These are phyloP conservation scores for Scutellaria minor DNA, from an alignment of 257 asterid genomes.

Conservation along the genomic window DNA sequence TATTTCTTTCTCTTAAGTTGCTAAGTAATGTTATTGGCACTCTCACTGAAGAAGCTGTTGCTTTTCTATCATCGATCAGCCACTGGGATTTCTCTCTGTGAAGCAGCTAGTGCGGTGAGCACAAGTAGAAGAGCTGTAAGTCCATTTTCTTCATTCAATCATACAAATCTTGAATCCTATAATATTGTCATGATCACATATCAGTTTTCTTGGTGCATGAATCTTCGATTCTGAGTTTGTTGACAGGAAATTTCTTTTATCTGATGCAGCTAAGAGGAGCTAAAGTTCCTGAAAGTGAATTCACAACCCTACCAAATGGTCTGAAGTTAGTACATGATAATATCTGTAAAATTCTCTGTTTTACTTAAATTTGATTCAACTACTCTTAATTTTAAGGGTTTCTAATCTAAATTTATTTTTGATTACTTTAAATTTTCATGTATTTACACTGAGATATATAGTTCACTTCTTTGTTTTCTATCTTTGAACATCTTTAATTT, in stretches of 20 bases:
- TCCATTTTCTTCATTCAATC: not conserved
- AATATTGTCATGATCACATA: not conserved
- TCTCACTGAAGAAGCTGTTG: conserved; percentile 32
- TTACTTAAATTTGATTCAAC: not conserved
- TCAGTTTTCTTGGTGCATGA: not conserved
- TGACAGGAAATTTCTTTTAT: conserved; percentile 30
- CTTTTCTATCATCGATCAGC: conserved; percentile 52
- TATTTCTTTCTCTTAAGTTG: conserved; percentile 3
- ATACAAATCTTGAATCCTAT: not conserved
- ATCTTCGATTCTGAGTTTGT: conserved; percentile 13
- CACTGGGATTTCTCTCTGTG: conserved; percentile 61
- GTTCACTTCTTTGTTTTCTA: not conserved
- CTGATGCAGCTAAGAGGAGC: conserved; percentile 88
- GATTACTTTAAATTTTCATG: not conserved
- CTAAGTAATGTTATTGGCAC: conserved; percentile 7
- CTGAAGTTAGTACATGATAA: conserved; percentile 68
- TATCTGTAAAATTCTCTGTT: not conserved
- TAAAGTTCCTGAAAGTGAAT: conserved; percentile 91
- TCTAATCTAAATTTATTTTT: not conserved
- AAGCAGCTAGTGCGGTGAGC: conserved; percentile 81
- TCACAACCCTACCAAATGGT: conserved; percentile 79
- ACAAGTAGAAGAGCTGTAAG: conserved; percentile 98
- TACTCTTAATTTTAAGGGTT: not conserved
- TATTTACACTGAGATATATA: not conserved
- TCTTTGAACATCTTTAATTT: not conserved